Base-by-base conservation (phyloP, 352 stramenopile species). In the Bremia lactucae region DNA sequence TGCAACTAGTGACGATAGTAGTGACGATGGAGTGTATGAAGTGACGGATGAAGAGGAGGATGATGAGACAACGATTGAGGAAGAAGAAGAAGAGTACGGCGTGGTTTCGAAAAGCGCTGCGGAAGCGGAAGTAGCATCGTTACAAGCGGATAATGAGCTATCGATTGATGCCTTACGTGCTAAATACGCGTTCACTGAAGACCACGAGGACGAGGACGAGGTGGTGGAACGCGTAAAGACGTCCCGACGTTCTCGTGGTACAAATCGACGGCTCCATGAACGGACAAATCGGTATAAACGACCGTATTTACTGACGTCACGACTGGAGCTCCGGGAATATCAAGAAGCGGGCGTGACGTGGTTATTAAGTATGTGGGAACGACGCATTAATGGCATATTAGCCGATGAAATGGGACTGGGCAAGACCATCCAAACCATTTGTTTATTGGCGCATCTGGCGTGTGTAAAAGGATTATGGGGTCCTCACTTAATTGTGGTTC, bases 381-480 rank as follows among this genome's bases (percentile, higher is more conserved):
- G 95, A 43, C 74, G 94, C 23, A 86, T 99, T 28, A 99, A 98
- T 62, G 96, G 96, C 6, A 99, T 99, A 45, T 72, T 99, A 6
- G 96, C 96, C 0, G 96, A 99, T 63, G 95, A 98, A 57, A 96
- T 95, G 85, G 82, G 86, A 2, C 62, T 95, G 4, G 93, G 94
- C 0, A 98, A 99, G 61, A 99, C 96, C 6, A 81, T 99, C n/a
- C 95, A 99, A 73, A 98, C 96, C n/a, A 98, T 99, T 47, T 86
- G 92, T 15, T 66, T 98, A 41, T 63, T 99, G 7, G 88, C 95
- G 6, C 95, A 98, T 63, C 65, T 99, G 4, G 95, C 96, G 8
- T 89, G 74, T 8, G 34, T 38, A 11, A 58, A 65, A 18, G 90
- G 95, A 6, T 82, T 99, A 22, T 99, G 96, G 96, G 96, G 96